Evolutionary conservation across 2,329 filamentous ascomycete genomes (phyloP).

Genomic region (Harringtonia aguacate): DNA sequence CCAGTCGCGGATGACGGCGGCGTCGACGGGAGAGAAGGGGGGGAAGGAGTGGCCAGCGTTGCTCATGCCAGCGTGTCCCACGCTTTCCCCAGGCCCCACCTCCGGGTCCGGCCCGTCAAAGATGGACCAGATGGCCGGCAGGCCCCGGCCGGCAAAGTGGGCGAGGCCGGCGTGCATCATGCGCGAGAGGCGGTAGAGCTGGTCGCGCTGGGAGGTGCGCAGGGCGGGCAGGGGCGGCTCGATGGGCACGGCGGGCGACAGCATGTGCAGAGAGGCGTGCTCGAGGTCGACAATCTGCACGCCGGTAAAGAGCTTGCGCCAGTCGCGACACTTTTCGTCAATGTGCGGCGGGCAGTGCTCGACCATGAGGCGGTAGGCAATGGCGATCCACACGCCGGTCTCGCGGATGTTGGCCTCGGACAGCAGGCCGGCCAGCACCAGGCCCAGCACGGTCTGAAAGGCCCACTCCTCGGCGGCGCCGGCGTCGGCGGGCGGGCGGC

Average conservation of each 20-base stretch:
- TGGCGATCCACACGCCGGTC: conserved; percentile 10
- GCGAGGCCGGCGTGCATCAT: conserved; percentile 12
- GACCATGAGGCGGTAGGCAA: conserved; percentile 11
- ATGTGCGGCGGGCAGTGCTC: conserved; percentile 9
- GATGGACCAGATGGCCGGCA: conserved; percentile 11
- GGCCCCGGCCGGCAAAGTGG: conserved; percentile 11
- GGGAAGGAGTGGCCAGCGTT: neutral
- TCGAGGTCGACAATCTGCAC: conserved; percentile 12
- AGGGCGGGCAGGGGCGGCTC: conserved; percentile 8
- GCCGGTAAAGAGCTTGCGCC: conserved; percentile 11
- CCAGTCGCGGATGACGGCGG: conserved; percentile 12
- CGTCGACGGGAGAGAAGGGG: conserved; percentile 8
- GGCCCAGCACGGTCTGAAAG: conserved; percentile 11
- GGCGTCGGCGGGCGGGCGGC: conserved; percentile 1
- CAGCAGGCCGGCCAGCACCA: conserved; percentile 10
- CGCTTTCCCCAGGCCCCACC: too few species aligned
- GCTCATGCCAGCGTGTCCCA: too few species aligned
- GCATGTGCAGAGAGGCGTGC: conserved; percentile 11
- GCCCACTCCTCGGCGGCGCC: conserved; percentile 10
- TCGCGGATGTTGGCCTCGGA: conserved; percentile 7
- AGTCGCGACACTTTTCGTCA: conserved; percentile 3
- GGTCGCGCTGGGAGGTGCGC: conserved; percentile 6
- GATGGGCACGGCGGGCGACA: conserved; percentile 8
- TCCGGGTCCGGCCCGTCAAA: conserved; percentile 2
- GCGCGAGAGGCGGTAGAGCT: conserved; percentile 10